Percentiles rank a stretch among this genome's conserved stretches.
phyloP scores from a whole-genome alignment of 148 eudicot genomes.

The Rhododendron ovatum region DNA sequence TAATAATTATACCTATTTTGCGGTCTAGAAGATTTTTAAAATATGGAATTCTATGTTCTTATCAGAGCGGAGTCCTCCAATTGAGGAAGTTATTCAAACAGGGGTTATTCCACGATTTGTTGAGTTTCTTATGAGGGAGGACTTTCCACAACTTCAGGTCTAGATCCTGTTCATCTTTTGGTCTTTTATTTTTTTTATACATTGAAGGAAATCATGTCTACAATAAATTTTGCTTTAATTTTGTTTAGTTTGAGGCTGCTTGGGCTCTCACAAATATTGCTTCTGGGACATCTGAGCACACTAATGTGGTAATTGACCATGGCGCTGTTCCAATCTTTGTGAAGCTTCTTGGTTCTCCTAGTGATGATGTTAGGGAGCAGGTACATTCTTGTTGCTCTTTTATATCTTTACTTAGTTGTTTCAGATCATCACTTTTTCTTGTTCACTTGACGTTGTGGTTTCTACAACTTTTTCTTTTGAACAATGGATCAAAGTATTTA shows the following conservation, averaged over 20 bases:
- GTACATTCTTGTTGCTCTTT: slow-evolving; percentile 9
- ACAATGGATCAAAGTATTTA: neutral
- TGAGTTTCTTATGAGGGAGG: slow-evolving; percentile 39
- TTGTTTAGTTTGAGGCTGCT: slow-evolving; percentile 43
- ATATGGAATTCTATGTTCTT: neutral
- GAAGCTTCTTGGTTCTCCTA: slow-evolving; percentile 37
- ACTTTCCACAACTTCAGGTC: slow-evolving; percentile 52
- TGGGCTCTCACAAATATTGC: slow-evolving; percentile 49
- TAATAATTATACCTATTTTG: neutral
- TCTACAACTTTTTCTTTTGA: neutral
- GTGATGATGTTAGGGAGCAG: slow-evolving; percentile 46
- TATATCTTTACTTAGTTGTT: neutral
- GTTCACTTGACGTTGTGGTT: neutral
- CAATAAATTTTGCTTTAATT: neutral
- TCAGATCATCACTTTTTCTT: neutral
- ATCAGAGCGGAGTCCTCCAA: slow-evolving; percentile 41
- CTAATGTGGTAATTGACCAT: slow-evolving; percentile 41
- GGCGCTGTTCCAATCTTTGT: slow-evolving; percentile 47
- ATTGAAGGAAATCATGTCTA: neutral
- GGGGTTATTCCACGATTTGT: slow-evolving; percentile 50
- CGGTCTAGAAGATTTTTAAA: neutral
- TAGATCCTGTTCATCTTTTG: neutral
- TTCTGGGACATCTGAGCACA: slow-evolving; percentile 46
- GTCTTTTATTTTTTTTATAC: neutral
- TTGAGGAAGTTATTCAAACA: slow-evolving; percentile 39